Base-by-base conservation (phyloP, 352 stramenopile species). In the Aphanomyces euteiches region DNA sequence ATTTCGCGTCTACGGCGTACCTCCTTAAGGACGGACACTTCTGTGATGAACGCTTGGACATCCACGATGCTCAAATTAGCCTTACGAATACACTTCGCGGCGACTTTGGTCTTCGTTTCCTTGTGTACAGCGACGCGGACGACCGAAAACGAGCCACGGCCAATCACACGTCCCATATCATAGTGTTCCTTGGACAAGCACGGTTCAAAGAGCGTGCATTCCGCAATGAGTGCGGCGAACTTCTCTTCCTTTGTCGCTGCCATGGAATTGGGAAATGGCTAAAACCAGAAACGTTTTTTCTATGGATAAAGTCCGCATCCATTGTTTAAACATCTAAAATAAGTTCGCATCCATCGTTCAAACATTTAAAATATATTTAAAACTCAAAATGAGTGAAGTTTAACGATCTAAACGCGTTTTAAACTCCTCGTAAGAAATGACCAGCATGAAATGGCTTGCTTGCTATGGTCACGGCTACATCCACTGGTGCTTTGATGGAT, bases 71-170 rank as follows among this genome's bases (percentile, higher is more conserved):
- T 85, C n/a, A 97, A 74, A 21, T 89, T 84, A 7, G 79, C 74
- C 39, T 85, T 82, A 67, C 94, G 90, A 28, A 97, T 92, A 72
- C 84, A 89, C 70, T 97, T 97, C 75, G 97, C 93, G 19, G 91
- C 91, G 68, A 93, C 93, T 67, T 93, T 90, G 28, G 86, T 78
- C 56, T 92, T 87, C 19, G 76, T 88, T 48, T 78, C 77, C 72
- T 95, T 96, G 74, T 94, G 78, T 58, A 91, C 84, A 47, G 81
- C 87, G 58, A 89, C 79, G 37, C 89, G 87, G 53, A 97, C 91
- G 47, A 97, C 84, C 48, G 88, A 96, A 78, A 95, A 97, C 38
- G 89, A 93, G 13, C 91, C 91, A 17, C 85, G 93, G 67, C 91
- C 91, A 67, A 97, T 92, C 56, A 90, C 82, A 70, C 87, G 87